Conservation (phyloP, 2,329 filamentous ascomycete genomes). For the Epichloe baconii region DNA sequence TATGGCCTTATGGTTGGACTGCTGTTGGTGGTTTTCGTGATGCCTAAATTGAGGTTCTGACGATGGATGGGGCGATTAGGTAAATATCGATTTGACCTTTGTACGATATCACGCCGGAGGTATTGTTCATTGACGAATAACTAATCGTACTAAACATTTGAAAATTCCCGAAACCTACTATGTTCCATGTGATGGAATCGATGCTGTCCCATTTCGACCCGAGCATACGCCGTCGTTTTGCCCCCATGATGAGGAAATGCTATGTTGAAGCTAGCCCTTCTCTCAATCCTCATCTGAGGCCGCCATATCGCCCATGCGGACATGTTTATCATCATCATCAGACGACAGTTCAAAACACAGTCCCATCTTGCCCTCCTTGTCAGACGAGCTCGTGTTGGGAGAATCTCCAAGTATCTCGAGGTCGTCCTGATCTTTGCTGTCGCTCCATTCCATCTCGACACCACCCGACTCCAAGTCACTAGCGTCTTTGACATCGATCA, state of each 20-base stretch:
- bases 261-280: not conserved
- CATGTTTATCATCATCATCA: not conserved
- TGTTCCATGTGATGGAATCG: not conserved
- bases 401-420: not conserved
- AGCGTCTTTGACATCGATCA: not conserved
- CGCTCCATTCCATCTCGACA: not conserved
- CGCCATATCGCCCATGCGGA: not conserved
- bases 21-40: constrained; percentile 67
- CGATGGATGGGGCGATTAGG: not conserved
- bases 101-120: not conserved
- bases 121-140: not conserved
- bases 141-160: not conserved
- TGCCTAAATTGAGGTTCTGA: constrained; percentile 80
- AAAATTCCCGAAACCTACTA: no score
- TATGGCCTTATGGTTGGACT: constrained; percentile 68
- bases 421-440: not conserved
- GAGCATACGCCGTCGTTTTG: not conserved
- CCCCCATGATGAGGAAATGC: not conserved
- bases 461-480: not conserved
- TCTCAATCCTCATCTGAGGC: not conserved
- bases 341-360: not conserved
- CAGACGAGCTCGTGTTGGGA: not conserved
- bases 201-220: no score
- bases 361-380: not conserved
- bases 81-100: not conserved